Conservation (phyloP, 768 basidiomycete species). For the Suillus decipiens region DNA sequence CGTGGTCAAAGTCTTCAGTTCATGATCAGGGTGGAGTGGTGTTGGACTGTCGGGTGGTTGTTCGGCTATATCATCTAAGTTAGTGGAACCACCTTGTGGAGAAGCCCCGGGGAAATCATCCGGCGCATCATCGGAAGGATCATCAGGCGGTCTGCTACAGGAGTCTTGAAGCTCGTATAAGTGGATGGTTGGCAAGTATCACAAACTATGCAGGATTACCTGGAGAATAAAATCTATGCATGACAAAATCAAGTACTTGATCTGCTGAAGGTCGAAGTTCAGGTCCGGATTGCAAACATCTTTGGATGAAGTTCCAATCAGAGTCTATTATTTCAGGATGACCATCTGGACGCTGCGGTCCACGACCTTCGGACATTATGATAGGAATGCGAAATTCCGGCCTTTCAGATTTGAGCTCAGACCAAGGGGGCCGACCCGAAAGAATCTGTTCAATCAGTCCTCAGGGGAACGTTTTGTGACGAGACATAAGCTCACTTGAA, state of each 20-base stretch:
- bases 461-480: background rate
- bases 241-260: background rate
- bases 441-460: background rate
- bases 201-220: background rate
- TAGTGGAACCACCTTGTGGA: background rate
- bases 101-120: background rate
- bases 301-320: background rate
- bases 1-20: background rate
- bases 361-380: background rate
- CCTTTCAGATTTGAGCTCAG: background rate
- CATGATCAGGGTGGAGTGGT: background rate
- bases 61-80: background rate
- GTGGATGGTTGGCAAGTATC: background rate
- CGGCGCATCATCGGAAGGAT: background rate
- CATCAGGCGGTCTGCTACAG: background rate
- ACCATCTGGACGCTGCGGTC: background rate
- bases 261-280: background rate
- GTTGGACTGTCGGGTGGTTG: background rate
- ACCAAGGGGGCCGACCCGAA: background rate
- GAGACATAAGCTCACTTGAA: background rate
- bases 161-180: background rate
- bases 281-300: background rate
- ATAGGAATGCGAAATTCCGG: accelerated
- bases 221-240: background rate
- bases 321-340: background rate